Percentiles rank a stretch among this genome's conserved stretches.
phyloP scores from a whole-genome alignment of 352 stramenopile genomes.

The Lagenidium sp. region DNA sequence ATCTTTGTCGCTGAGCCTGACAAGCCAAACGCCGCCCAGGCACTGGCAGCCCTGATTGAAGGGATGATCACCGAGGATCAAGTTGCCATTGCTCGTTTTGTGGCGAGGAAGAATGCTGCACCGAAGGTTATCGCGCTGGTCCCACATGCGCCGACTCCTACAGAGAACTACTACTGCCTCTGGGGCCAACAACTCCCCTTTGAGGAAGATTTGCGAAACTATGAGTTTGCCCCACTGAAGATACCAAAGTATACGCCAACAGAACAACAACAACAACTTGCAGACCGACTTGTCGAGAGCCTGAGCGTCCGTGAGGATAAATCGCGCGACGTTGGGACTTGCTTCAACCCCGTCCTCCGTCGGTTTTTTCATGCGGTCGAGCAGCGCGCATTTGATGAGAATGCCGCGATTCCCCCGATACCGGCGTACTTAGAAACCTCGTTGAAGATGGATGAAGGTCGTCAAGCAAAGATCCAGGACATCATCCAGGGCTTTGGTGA shows the following conservation, averaged over 20 bases:
- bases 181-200: constrained; percentile 71
- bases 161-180: constrained; percentile 55
- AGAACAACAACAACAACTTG: constrained; percentile 42
- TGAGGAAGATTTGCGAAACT: constrained; percentile 70
- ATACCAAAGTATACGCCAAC: constrained; percentile 37
- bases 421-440: constrained; percentile 46
- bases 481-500: constrained; percentile 65
- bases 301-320: constrained; percentile 64
- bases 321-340: constrained; percentile 35
- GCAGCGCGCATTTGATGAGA: constrained; percentile 43
- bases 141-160: constrained; percentile 26
- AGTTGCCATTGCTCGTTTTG: constrained; percentile 69
- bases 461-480: constrained; percentile 32
- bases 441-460: constrained; percentile 47
- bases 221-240: constrained; percentile 68
- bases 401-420: constrained; percentile 30
- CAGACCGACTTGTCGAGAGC: constrained; percentile 64
- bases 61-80: constrained; percentile 56
- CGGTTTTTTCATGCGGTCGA: constrained; percentile 67
- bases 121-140: constrained; percentile 73
- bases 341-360: constrained; percentile 64
- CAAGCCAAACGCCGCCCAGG: constrained; percentile 51
- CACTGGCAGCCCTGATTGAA: constrained; percentile 50
- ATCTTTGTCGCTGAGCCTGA: constrained; percentile 68
- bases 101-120: constrained; percentile 61